Evolutionary conservation across 305 asterid species (phyloP), one percentile per base, ranked within the genome.

Genomic region (Fraxinus baroniana): DNA sequence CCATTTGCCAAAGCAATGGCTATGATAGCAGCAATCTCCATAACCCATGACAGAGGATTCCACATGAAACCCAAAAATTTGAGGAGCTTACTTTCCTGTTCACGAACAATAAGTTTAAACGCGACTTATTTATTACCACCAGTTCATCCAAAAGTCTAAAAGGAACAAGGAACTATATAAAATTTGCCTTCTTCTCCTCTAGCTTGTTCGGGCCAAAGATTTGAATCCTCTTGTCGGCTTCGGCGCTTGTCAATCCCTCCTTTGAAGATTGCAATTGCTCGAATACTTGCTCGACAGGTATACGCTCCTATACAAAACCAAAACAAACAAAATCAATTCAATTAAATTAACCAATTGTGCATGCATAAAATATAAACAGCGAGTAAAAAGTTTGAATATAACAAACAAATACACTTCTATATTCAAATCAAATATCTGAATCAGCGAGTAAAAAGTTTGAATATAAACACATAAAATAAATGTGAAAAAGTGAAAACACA

Each of bases 41-140:
- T 92, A 36, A 92, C 96, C 96, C 96, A 92, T 26, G 94, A 92
- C 55, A 92, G 81, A 15, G 97, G 97, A 28, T 92, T 92, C 97
- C 97, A 92, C 97, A 92, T 92, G 60, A 92, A 92, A 1, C 97
- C 94, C 18, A 92, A 85, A 86, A 92, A 92, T 79, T 89, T 92
- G 28, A 92, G 87, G 57, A 91, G 2, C 85, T 93, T 93, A 28
- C 82, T 91, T 85, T 87, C 90, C 90, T 87, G 72, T 24, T 64
- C 55, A 35, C 32, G 28, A 70, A 80, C 36, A 49, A 17, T 55
- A 36, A 39, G 44, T 62, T 62, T 15, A 15, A n/a, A 17, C 24
- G 1, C 0, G 24, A 55, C 13, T 39, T 9, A 9, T 2, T n/a
- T 17, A n/a, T 1, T n/a, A 3, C 66, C 7, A 18, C 26, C 26